These are phyloP conservation scores for Hibiscus mutabilis DNA, from an alignment of 345 rosid species.

Conservation along the genomic window DNA sequence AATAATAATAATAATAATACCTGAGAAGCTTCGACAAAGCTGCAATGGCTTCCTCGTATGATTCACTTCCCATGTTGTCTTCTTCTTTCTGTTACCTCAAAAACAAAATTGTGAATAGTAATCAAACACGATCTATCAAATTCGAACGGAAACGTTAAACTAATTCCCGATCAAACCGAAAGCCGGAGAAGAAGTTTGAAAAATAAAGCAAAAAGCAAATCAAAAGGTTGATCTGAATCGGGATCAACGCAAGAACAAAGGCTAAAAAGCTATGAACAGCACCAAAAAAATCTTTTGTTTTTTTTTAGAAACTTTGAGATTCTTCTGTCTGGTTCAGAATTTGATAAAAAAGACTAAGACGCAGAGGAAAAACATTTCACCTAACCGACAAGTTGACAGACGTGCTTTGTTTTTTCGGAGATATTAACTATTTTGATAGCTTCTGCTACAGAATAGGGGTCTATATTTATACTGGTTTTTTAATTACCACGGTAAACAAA, in stretches of 20 bases:
- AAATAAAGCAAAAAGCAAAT: background rate
- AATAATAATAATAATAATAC: constrained; percentile 47
- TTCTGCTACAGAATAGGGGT: background rate
- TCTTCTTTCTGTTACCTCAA: constrained; percentile 21
- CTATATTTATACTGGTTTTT: background rate
- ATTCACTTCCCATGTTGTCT: constrained; percentile 59
- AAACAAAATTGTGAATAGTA: background rate
- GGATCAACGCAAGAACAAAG: constrained; percentile 7
- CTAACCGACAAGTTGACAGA: background rate
- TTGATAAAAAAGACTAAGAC: background rate
- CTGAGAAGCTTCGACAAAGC: constrained; percentile 78
- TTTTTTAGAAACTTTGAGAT: background rate
- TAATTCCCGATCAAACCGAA: background rate
- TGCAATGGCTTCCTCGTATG: constrained; percentile 72
- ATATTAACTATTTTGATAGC: background rate
- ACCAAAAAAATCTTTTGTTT: too few species aligned
- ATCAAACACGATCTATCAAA: background rate
- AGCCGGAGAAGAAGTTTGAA: background rate
- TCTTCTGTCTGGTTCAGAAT: background rate
- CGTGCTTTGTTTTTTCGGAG: background rate
- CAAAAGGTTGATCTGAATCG: constrained; percentile 13
- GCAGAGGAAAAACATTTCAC: background rate
- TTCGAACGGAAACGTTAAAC: background rate
- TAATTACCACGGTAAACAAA: background rate
- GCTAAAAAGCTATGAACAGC: constrained; percentile 1